phyloP scores from a whole-genome alignment of 768 basidiomycete species.

The Solioccasus polychromus region DNA sequence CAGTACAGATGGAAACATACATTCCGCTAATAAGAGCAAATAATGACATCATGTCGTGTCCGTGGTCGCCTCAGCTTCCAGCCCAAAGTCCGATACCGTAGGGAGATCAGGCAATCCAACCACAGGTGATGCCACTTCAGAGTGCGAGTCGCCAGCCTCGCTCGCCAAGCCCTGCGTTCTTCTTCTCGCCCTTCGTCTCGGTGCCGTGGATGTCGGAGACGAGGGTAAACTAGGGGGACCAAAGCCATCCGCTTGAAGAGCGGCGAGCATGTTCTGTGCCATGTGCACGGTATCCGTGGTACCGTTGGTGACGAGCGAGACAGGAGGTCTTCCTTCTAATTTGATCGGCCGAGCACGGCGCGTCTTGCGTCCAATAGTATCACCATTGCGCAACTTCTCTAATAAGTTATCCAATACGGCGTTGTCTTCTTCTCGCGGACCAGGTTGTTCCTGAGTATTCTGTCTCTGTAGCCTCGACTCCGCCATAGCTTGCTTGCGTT shows the following conservation, averaged over 20 bases:
- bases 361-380: conserved; percentile 55
- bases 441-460: conserved; percentile 42
- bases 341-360: conserved; percentile 44
- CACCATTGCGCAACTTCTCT: conserved; percentile 70
- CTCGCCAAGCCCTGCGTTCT: conserved; percentile 37
- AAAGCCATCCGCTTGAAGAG: conserved; percentile 70
- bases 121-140: conserved; percentile 24
- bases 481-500: conserved; percentile 65
- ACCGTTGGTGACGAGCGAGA: conserved; percentile 21
- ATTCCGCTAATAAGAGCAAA: conserved; percentile 22
- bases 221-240: conserved; percentile 39
- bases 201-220: conserved; percentile 42
- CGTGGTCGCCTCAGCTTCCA: conserved; percentile 23
- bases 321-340: conserved; percentile 31
- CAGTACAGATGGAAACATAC: conserved; percentile 31
- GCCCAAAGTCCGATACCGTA: conserved; percentile 25
- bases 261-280: conserved; percentile 75
- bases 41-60: conserved; percentile 27
- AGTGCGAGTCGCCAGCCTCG: conserved; percentile 31
- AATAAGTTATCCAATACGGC: conserved; percentile 65
- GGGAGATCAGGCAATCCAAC: conserved; percentile 25
- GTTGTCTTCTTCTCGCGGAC: conserved; percentile 53
- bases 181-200: conserved; percentile 28
- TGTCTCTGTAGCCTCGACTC: conserved; percentile 56
- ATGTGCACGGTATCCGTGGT: conserved; percentile 45